Conservation (phyloP, 2,329 filamentous ascomycete species). For the Blumeria graminis region DNA sequence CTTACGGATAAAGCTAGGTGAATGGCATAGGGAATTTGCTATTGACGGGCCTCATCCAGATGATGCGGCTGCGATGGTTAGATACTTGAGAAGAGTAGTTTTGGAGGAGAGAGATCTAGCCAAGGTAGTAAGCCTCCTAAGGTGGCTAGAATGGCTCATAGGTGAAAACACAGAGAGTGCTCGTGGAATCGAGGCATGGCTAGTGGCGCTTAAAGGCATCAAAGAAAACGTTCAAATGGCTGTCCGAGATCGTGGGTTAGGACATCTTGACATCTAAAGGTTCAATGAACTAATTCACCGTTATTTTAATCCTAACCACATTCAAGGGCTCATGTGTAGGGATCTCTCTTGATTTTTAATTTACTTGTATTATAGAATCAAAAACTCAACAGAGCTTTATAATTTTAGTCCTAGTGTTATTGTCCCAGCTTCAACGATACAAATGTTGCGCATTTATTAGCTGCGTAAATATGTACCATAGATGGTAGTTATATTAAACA, state of each 20-base stretch:
- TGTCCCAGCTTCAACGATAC: too few relatives aligned
- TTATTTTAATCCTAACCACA: neutral
- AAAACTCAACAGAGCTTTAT: too few relatives aligned
- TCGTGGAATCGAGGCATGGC: slow-evolving; percentile 22
- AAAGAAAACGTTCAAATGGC: slow-evolving; percentile 29
- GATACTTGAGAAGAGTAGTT: slow-evolving; percentile 50
- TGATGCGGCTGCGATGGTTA: slow-evolving; percentile 51
- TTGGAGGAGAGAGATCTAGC: slow-evolving; percentile 51
- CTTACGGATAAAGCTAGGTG: slow-evolving; percentile 46
- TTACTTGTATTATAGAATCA: too few relatives aligned
- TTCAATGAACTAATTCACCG: neutral
- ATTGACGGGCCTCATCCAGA: slow-evolving; percentile 53
- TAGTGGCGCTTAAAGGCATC: slow-evolving; percentile 19
- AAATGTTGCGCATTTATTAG: too few relatives aligned
- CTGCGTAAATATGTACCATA: too few relatives aligned
- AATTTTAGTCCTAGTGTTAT: too few relatives aligned
- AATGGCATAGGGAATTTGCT: slow-evolving; percentile 52
- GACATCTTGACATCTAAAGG: slow-evolving; percentile 23
- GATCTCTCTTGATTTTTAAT: too few relatives aligned
- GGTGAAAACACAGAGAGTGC: slow-evolving; percentile 19
- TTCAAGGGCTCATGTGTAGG: too few relatives aligned
- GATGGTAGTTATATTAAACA: too few relatives aligned
- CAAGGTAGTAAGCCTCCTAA: slow-evolving; percentile 46
- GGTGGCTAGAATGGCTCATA: slow-evolving; percentile 38
- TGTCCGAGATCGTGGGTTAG: slow-evolving; percentile 30